Evolutionary conservation across 495 filamentous ascomycete species (phyloP).

Genomic region (Podospora sp.): DNA sequence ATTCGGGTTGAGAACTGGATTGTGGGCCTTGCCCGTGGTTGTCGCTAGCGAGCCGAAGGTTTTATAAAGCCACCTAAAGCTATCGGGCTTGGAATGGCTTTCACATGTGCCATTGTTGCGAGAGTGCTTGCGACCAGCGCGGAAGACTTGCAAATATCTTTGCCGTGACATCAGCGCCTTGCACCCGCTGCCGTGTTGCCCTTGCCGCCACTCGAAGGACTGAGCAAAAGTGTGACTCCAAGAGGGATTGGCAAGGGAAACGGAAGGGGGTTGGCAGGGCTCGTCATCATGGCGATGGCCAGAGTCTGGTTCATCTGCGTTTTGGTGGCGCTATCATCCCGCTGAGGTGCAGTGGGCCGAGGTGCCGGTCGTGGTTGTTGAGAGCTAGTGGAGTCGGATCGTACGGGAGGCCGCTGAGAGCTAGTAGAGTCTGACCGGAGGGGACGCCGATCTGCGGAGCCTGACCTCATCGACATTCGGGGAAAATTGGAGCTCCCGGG

Average conservation of each 20-base stretch:
- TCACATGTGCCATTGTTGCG: too few relatives aligned
- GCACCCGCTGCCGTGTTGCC: background rate
- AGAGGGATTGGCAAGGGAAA: slow-evolving; percentile 32
- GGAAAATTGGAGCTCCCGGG: slow-evolving; percentile 29
- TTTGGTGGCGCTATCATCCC: slow-evolving; percentile 28
- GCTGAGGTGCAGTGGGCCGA: slow-evolving; percentile 2
- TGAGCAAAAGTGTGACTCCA: slow-evolving; percentile 30
- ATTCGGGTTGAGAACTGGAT: too few relatives aligned
- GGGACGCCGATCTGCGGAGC: background rate
- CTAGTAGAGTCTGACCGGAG: background rate
- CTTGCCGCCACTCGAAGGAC: background rate
- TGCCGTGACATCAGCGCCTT: background rate
- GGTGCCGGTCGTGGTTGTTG: background rate
- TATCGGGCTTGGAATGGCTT: too few relatives aligned
- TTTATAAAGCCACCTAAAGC: too few relatives aligned
- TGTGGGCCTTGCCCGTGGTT: too few relatives aligned
- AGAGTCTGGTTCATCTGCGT: slow-evolving; percentile 33
- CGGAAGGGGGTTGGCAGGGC: slow-evolving; percentile 30
- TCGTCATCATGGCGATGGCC: slow-evolving; percentile 31
- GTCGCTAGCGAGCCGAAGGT: too few relatives aligned
- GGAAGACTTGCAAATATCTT: background rate
- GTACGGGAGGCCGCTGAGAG: background rate
- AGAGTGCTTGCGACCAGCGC: slow-evolving; percentile 6
- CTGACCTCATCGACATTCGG: slow-evolving; percentile 10
- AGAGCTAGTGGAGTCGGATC: background rate